Evolutionary conservation across 225 moss, liverwort and hornwort species (phyloP), one percentile per base, ranked within the genome.

Genomic region (Polytrichum formosum): DNA sequence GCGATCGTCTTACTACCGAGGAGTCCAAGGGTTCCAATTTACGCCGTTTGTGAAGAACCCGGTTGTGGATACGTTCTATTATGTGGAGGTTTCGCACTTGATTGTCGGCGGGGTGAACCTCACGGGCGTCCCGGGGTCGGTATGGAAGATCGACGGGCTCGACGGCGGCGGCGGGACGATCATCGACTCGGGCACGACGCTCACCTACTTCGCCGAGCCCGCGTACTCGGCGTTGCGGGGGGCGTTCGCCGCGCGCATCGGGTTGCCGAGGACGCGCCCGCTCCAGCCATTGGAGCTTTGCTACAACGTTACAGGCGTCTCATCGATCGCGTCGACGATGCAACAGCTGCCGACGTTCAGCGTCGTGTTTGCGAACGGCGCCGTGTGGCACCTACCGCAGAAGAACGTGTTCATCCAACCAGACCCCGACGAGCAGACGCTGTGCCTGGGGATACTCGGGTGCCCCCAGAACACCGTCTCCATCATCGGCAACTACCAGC

Each of bases 401-500:
- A 83, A 77, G 18, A 89, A 89, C 26, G 80, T 83, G 21, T 89
- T 89, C 60, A 86, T 86, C 68, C 81, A 69, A 56, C 83, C 86
- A 29, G 86, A 86, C 55, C 83, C 86, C 19, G 73, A 63, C 35
- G 81, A 85, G 62, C 64, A 73, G 29, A 74, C 78, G 55, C 72
- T 83, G 67, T 89, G 89, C 70, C 77, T 86, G 56, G 85, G 83
- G 6, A 35, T 86, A 2, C 70, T 86, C 27, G 80, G 83, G 23
- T 76, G 75, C 66, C 77, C 76, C 1, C 67, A 67, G 10, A 73
- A 75, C 21, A 75, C 71, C 56, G 69, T 89, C 23, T 80, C 82
- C 56, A 89, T 89, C 58, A 61, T 86, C 20, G 89, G 86, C 13
- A 89, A 89, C 35, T 85, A 81, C 53, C 89, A 83, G 61, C 89